Percentiles rank a stretch among this genome's conserved stretches.
Conservation (phyloP, 2,329 filamentous ascomycete species). For the Gyromitra esculenta region DNA sequence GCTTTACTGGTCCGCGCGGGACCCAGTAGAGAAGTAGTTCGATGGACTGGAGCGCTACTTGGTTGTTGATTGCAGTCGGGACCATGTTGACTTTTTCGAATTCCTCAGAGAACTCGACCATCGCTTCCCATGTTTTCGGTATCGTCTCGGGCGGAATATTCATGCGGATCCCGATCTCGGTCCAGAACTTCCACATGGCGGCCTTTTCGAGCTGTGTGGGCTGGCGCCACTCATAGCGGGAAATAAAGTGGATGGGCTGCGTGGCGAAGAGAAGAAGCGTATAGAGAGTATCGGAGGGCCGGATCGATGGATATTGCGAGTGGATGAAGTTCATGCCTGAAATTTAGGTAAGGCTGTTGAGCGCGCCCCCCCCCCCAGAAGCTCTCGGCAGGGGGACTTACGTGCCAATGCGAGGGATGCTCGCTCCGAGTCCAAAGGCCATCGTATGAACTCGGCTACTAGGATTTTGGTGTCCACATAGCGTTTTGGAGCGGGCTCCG, state of each 20-base stretch:
- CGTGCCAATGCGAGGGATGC: conserved; percentile 66
- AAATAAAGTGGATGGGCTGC: conserved; percentile 72
- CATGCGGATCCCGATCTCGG: conserved; percentile 75
- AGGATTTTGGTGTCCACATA: conserved; percentile 66
- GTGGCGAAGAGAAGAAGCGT: conserved; percentile 72
- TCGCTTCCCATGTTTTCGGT: conserved; percentile 64
- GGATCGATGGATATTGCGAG: conserved; percentile 68
- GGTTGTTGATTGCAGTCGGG: conserved; percentile 64
- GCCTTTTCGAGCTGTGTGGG: conserved; percentile 74
- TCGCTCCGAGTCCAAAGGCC: conserved; percentile 63
- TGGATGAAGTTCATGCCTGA: conserved; percentile 72
- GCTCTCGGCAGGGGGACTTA: neutral
- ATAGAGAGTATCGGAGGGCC: conserved; percentile 72
- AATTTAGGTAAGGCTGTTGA: too few relatives aligned
- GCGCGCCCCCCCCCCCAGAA: neutral
- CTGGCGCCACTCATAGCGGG: conserved; percentile 74
- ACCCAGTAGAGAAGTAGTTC: conserved; percentile 69
- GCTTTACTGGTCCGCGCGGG: conserved; percentile 60
- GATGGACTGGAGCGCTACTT: conserved; percentile 69
- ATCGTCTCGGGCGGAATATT: conserved; percentile 67
- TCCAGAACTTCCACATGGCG: conserved; percentile 76
- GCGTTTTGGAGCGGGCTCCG: conserved; percentile 65
- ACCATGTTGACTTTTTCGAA: conserved; percentile 72
- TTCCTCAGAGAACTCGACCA: conserved; percentile 65
- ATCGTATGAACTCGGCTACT: conserved; percentile 64